A percentile compares a stretch with the other conserved stretches of the same genome.
phyloP scores from a whole-genome alignment of 176 grass and related monocot species.

The Oryza glumipatula region DNA sequence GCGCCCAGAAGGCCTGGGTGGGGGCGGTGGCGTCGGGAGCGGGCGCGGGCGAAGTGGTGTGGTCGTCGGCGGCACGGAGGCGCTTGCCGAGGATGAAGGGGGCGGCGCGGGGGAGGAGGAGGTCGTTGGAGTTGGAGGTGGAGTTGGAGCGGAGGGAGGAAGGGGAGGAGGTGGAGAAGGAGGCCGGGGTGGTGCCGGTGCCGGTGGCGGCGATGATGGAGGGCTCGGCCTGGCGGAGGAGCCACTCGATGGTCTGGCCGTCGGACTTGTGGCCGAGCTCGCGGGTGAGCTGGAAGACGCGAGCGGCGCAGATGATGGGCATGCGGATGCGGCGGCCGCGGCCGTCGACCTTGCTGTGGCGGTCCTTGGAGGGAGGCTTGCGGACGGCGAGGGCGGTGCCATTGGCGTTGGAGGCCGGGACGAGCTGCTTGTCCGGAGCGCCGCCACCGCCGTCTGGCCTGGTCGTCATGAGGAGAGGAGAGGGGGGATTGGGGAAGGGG shows the following conservation, averaged over 20 bases:
- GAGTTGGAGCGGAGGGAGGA: constrained; percentile 25
- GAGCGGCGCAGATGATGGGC: constrained; percentile 91
- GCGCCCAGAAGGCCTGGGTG: constrained; percentile 64
- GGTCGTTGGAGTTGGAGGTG: not conserved
- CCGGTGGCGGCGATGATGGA: constrained; percentile 94
- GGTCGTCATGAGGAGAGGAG: constrained; percentile 53
- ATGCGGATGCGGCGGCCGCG: constrained; percentile 84
- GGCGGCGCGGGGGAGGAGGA: constrained; percentile 34
- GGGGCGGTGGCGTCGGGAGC: not conserved
- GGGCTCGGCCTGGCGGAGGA: constrained; percentile 90
- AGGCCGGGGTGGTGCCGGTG: constrained; percentile 72
- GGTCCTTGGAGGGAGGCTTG: constrained; percentile 78
- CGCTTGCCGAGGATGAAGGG: constrained; percentile 92
- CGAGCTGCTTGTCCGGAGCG: constrained; percentile 47
- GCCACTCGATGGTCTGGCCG: constrained; percentile 97
- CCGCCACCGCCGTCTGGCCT: constrained; percentile 31
- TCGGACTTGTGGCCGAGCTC: constrained; percentile 98
- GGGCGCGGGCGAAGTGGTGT: not conserved
- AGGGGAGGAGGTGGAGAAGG: constrained; percentile 71
- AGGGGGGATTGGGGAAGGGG: too few species aligned
- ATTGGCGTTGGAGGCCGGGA: not conserved
- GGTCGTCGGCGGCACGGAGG: constrained; percentile 32
- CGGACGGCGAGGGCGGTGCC: constrained; percentile 38
- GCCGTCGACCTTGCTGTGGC: constrained; percentile 93
- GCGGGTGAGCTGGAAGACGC: constrained; percentile 92